Base-by-base conservation (phyloP, 2,329 filamentous ascomycete genomes). In the Ophiostoma piceae region DNA sequence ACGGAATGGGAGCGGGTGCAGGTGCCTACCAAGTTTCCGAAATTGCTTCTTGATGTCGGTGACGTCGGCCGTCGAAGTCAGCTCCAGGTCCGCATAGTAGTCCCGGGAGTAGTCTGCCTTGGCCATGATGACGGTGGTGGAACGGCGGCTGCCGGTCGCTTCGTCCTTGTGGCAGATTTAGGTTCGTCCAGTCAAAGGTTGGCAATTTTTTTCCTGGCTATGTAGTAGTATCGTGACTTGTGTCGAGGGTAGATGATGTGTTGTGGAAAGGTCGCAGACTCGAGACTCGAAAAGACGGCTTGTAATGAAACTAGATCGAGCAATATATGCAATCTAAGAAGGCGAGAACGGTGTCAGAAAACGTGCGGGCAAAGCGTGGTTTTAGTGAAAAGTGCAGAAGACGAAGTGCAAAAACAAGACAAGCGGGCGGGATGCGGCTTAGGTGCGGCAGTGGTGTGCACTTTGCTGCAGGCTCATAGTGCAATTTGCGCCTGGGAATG, bases 41-140 rank as follows among this genome's bases (percentile, higher is more conserved):
- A 93, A 97, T 76, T 94, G 90, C 79, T 90, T 95, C 81, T 92
- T 94, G 77, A 96, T 88, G 57, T 95, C 92, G 39, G 88, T 86
- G 62, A 87, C 80, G 74, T 90, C 87, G 68, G 91, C 91, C 75
- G 84, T 85, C 12, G 85, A 81, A 1, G 87, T 79, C 70, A 97
- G 80, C 73, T 92, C 91, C 69, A 97, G 84, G 80, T 96, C 92
- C 72, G 88, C 90, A 80, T 97, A 96, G 79, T 95, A 95, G 80
- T 96, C 91, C 75, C 88, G 86, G 26, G 16, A 69, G 60, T 85
- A 83, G 77, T 92, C 89, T 74, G 84, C 82, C 80, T 90, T 90
- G 75, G 87, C 87, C 89, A 92, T 92, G 74, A 74, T 84, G 81
- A 77, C 67, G 67, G n/a, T 26, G 12, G 37, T 16, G 19, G 54